phyloP scores from a whole-genome alignment of 129 eudicot species.

The Artemisia tridentata region DNA sequence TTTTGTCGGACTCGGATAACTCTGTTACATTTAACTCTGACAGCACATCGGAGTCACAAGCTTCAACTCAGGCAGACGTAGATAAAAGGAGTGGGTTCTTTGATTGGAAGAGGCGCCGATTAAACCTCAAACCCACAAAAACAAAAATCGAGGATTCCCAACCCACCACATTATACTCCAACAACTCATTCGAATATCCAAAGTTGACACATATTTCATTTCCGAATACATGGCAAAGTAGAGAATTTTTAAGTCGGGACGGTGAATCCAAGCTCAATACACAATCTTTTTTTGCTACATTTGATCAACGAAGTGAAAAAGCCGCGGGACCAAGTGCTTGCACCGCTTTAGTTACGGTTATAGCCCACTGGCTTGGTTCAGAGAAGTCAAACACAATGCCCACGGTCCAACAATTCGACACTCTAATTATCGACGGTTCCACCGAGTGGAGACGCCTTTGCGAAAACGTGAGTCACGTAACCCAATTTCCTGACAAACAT shows the following conservation, averaged over 20 bases:
- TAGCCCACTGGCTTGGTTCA: slow-evolving; percentile 67
- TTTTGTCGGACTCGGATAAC: slow-evolving; percentile 29
- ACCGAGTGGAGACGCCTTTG: slow-evolving; percentile 69
- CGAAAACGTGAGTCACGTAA: slow-evolving; percentile 29
- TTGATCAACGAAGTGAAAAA: slow-evolving; percentile 67
- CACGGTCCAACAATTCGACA: slow-evolving; percentile 48
- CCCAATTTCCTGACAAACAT: slow-evolving; percentile 61
- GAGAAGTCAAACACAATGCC: slow-evolving; percentile 39
- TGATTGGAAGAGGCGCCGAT: slow-evolving; percentile 64
- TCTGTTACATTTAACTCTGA: slow-evolving; percentile 36
- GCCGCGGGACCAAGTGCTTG: slow-evolving; percentile 84
- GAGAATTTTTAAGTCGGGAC: slow-evolving; percentile 61
- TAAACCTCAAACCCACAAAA: slow-evolving; percentile 31
- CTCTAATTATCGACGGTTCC: slow-evolving; percentile 67
- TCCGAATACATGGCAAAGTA: slow-evolving; percentile 46
- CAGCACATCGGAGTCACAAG: slow-evolving; percentile 24
- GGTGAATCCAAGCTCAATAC: slow-evolving; percentile 52
- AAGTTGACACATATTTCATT: neutral
- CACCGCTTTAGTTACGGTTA: slow-evolving; percentile 67
- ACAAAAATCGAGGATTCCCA: slow-evolving; percentile 15
- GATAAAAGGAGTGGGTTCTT: slow-evolving; percentile 55
- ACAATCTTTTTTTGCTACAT: slow-evolving; percentile 59
- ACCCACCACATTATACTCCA: slow-evolving; percentile 8
- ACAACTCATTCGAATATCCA: neutral
- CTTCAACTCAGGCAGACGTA: neutral